Conservation (phyloP, 306 rosid genomes). For the Canavalia ensiformis region DNA sequence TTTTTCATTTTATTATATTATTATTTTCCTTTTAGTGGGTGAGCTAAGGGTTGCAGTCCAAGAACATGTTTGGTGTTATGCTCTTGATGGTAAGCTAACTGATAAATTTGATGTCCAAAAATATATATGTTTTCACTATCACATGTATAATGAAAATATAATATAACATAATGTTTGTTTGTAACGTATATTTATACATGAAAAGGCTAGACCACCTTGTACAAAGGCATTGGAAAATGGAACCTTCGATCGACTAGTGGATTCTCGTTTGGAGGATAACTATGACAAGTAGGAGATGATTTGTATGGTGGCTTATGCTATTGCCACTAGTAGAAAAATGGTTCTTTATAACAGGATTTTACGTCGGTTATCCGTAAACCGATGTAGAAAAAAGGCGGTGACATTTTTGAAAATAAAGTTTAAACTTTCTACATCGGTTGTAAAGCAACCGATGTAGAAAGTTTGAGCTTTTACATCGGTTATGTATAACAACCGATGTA, state of each 20-base stretch:
- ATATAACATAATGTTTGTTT: not conserved
- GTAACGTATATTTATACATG: conserved; percentile 11
- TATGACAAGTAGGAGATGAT: conserved; percentile 62
- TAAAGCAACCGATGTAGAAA: no score
- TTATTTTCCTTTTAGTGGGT: no score
- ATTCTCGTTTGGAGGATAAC: conserved; percentile 64
- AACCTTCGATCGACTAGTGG: conserved; percentile 61
- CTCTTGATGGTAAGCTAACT: conserved; percentile 95
- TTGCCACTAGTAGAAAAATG: conserved; percentile 41
- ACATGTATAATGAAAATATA: not conserved
- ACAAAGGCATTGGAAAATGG: conserved; percentile 58
- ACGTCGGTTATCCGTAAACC: no score
- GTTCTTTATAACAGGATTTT: no score
- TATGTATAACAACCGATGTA: no score
- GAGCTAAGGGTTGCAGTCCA: no score
- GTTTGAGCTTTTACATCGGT: no score
- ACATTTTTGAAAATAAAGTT: no score
- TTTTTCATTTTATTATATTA: no score
- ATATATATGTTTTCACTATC: not conserved
- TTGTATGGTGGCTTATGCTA: conserved; percentile 85
- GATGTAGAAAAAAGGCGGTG: no score
- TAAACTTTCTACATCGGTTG: no score
- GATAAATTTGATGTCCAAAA: conserved; percentile 78
- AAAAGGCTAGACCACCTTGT: conserved; percentile 85
- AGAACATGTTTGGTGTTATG: conserved; percentile 61